These are phyloP conservation scores for Hawksworthiomyces lignivorus DNA, from an alignment of 2,329 filamentous ascomycete genomes.

Conservation along the genomic window DNA sequence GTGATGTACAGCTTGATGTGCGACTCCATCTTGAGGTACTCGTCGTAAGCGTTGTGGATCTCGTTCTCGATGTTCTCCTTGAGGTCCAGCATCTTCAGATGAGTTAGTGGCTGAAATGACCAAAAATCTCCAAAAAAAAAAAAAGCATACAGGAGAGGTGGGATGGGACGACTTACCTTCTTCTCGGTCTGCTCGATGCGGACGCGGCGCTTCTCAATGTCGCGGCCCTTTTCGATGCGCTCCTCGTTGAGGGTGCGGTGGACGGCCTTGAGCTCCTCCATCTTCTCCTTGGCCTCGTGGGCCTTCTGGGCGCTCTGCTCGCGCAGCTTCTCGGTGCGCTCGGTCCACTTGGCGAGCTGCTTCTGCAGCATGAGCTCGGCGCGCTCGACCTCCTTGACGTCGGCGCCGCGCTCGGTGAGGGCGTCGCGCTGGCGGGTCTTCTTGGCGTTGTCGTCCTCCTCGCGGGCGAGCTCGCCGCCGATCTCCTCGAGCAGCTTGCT, in stretches of 20 bases:
- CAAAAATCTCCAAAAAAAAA: too few species aligned
- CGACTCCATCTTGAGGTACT: constrained; percentile 95
- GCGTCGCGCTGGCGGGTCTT: constrained; percentile 79
- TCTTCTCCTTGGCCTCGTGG: constrained; percentile 71
- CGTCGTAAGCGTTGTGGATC: constrained; percentile 80
- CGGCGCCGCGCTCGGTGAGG: constrained; percentile 79
- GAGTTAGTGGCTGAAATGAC: too few species aligned
- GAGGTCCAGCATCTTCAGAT: constrained; percentile 78
- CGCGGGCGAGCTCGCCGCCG: constrained; percentile 72
- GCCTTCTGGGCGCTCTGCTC: constrained; percentile 76
- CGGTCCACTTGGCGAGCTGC: constrained; percentile 77
- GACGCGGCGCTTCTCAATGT: constrained; percentile 88
- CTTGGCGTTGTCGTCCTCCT: constrained; percentile 80
- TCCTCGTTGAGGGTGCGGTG: constrained; percentile 80
- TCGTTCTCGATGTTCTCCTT: constrained; percentile 97
- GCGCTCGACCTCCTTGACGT: constrained; percentile 84
- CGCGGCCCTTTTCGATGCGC: constrained; percentile 74
- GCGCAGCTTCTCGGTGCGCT: constrained; percentile 76
- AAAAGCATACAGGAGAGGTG: background rate
- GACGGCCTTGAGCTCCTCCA: constrained; percentile 78
- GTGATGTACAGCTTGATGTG: constrained; percentile 97
- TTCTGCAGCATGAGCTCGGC: constrained; percentile 76
- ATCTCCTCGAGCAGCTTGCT: constrained; percentile 88
- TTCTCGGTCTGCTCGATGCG: constrained; percentile 97
- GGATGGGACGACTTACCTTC: constrained; percentile 69